Conservation (phyloP, 352 stramenopile species). For the Globisporangium spinosum region DNA sequence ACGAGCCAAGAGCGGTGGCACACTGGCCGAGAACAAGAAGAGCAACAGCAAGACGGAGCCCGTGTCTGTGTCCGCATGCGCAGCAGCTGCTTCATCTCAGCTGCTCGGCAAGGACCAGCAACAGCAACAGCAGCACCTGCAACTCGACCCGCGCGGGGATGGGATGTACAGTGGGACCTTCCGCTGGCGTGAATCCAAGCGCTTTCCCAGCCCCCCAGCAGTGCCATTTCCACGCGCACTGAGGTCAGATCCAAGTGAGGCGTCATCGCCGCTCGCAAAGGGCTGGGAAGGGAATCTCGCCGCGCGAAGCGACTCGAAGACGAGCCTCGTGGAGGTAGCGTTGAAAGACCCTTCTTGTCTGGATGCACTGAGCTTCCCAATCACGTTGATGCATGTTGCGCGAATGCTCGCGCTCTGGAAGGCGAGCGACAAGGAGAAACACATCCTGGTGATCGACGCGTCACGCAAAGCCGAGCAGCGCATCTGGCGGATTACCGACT, state of each 20-base stretch:
- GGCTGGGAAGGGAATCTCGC: constrained; percentile 58
- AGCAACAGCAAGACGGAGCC: neutral
- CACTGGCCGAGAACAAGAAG: neutral
- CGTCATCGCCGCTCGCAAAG: neutral
- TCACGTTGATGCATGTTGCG: constrained; percentile 52
- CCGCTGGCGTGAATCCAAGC: constrained; percentile 66
- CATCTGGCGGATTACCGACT: constrained; percentile 59
- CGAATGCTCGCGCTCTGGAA: constrained; percentile 30
- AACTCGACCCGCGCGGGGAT: constrained; percentile 62
- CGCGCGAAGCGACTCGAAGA: constrained; percentile 21
- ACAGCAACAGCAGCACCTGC: constrained; percentile 25
- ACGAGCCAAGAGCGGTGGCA: neutral
- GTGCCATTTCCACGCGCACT: neutral
- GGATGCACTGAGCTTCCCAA: constrained; percentile 69
- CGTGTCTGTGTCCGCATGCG: neutral
- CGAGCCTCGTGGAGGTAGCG: constrained; percentile 35
- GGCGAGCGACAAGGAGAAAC: constrained; percentile 8
- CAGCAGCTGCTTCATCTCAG: neutral
- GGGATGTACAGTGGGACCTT: constrained; percentile 83
- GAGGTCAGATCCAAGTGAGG: neutral
- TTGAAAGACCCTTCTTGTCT: constrained; percentile 60
- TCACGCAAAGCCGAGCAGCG: constrained; percentile 71
- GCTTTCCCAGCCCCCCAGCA: constrained; percentile 38
- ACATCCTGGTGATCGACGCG: constrained; percentile 56
- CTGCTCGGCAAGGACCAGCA: neutral